Evolutionary conservation across 164 flowering plant species (phyloP), one percentile per base, ranked within the genome.

Genomic region (Magnolia officinalis): DNA sequence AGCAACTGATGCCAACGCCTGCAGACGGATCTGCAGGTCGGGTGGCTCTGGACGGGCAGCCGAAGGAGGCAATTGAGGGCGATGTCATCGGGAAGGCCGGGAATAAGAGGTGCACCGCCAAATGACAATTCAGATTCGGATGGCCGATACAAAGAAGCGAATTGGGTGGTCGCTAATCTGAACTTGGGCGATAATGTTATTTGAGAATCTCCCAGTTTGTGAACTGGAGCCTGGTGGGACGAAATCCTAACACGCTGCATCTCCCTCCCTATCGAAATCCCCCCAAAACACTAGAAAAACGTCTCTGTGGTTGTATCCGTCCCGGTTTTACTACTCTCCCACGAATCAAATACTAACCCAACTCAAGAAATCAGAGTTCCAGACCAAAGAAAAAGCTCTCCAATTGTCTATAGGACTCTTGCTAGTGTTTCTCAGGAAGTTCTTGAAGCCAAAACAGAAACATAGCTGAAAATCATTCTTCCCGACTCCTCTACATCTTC

Each of bases 41-140:
- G 49, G 75, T 90, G 98, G 75, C 83, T 81, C 63, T 85, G 79
- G 21, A 92, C 92, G 18, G 98, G 98, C 1, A 95, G 76, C 63
- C 91, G 86, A 6, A 95, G 92, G 67, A 95, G 94, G 82, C 98
- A 95, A 72, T 86, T 86, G 11, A 92, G 86, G 8, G 98, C 89
- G 52, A 95, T 76, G 75, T 95, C 98, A 80, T 93, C 98, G 0
- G 97, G 97, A 72, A 95, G 96, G 20, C 98, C 98, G 0, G 96
- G 98, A 76, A 93, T 89, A 8, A 93, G 82, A 2, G 89, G 87
- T 55, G 80, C 91, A 29, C 84, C 87, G 16, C 50, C 67, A 1
- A 80, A 74, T 31, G 88, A 80, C 50, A 80, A 29, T 51, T 89
- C 91, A 1, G 78, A 71, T 59, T 90, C 92, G 1, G 81, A 37